Percentiles rank a stretch among this genome's conserved stretches.
phyloP scores from a whole-genome alignment of 768 basidiomycete genomes.

The Postia placenta region DNA sequence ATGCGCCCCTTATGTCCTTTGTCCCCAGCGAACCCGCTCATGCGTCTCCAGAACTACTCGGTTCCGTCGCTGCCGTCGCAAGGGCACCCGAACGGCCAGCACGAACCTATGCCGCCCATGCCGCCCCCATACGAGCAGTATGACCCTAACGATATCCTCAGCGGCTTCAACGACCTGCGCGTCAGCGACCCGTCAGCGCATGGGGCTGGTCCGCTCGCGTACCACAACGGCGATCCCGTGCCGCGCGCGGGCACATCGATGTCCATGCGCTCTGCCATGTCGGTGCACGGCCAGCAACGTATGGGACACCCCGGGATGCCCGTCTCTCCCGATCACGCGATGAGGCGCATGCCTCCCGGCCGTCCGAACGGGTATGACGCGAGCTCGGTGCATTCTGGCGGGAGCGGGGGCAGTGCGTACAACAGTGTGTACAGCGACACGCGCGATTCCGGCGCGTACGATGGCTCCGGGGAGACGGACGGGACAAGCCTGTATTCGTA shows the following conservation, averaged over 20 bases:
- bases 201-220: slow-evolving; percentile 8
- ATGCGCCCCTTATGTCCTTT: background rate
- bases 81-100: slow-evolving; percentile 21
- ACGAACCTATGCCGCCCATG: slow-evolving; percentile 17
- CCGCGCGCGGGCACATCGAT: slow-evolving; percentile 53
- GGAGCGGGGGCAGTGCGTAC: slow-evolving; percentile 27
- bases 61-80: slow-evolving; percentile 40
- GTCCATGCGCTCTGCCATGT: slow-evolving; percentile 35
- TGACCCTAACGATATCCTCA: slow-evolving; percentile 41
- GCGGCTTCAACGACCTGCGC: slow-evolving; percentile 48
- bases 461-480: slow-evolving; percentile 29
- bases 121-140: slow-evolving; percentile 30
- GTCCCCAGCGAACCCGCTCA: slow-evolving; percentile 19
- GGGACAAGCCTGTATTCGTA: slow-evolving; percentile 31
- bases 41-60: slow-evolving; percentile 43
- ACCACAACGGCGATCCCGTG: slow-evolving; percentile 34
- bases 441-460: slow-evolving; percentile 15
- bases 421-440: slow-evolving; percentile 23
- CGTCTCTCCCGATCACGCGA: slow-evolving; percentile 12
- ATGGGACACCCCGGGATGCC: slow-evolving; percentile 13
- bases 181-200: slow-evolving; percentile 38
- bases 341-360: slow-evolving; percentile 14
- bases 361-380: slow-evolving; percentile 12
- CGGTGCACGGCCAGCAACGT: slow-evolving; percentile 14
- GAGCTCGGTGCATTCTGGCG: slow-evolving; percentile 17